Base-by-base conservation (phyloP, 371 early-diverging fungal genomes). In the Rhizopus stolonifer region DNA sequence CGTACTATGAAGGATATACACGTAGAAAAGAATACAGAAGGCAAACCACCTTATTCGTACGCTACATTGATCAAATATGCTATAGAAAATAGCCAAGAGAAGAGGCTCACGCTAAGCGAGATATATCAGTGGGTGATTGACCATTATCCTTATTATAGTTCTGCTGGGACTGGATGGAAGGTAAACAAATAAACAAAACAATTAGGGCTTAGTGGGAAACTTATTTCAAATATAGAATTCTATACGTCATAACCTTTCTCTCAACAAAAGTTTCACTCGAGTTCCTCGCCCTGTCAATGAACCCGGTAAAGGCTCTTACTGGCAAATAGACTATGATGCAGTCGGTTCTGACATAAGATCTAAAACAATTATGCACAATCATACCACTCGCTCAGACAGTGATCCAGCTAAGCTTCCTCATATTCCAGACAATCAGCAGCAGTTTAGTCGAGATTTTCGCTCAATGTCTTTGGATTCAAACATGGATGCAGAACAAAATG, bases 301-400 rank as follows among this genome's bases (percentile, higher is more conserved):
- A 61, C 92, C 92, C 3, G 99, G 99, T 19, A 99, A 99, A 72
- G 99, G 99, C 8, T 84, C 93, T 15, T 96, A 90, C 64, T 98
- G 98, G 99, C 83, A 85, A 4, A 73, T 91, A 5, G 89, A 92
- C 52, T 65, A 69, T 25, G 52, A 57, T 36, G 65, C 69, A n/a
- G 62, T 59, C 10, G 69, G 70, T 32, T 55, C 51, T 24, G 70
- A 73, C n/a, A 57, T 58, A n/a, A 21, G 29, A 26, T 33, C 34
- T 11, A 47, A 44, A 48, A 38, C 53, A 6, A 54, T 31, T 15
- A 49, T 64, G 58, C 61, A 61, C 21, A 51, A 57, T 23, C 60
- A 60, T 44, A 52, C 56, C 2, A 55, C 32, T 39, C 44, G 61
- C 18, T 61, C 67, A 23, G 54, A 29, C 14, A 62, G 59, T 23